These are phyloP conservation scores for Penicillium sp. DNA, from an alignment of 2,329 filamentous ascomycete genomes.

Conservation along the genomic window DNA sequence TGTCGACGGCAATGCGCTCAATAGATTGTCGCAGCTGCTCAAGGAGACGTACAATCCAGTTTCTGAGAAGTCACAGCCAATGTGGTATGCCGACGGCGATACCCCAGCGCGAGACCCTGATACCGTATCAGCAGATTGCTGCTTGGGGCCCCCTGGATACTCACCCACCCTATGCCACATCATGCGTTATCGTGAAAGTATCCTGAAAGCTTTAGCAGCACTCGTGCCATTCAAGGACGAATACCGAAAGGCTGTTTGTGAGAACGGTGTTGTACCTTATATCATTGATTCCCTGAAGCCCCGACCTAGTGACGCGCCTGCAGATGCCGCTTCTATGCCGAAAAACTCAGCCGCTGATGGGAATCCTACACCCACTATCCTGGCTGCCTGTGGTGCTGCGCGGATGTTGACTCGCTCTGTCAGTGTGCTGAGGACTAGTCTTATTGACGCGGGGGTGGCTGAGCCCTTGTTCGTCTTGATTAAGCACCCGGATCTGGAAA, in stretches of 20 bases:
- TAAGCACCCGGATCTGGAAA: constrained; percentile 65
- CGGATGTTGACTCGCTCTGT: constrained; percentile 80
- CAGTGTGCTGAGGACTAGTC: constrained; percentile 71
- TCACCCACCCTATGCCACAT: constrained; percentile 60
- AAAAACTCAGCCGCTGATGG: constrained; percentile 53
- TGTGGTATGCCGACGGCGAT: constrained; percentile 48
- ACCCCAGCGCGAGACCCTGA: constrained; percentile 17
- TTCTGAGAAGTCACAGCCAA: constrained; percentile 42
- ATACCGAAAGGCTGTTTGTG: constrained; percentile 74
- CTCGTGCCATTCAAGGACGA: constrained; percentile 75
- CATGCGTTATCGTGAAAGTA: constrained; percentile 68
- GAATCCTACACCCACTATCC: constrained; percentile 71
- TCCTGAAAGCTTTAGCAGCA: constrained; percentile 73
- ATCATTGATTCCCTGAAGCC: constrained; percentile 76
- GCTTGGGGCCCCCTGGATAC: constrained; percentile 57
- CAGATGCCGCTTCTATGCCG: constrained; percentile 22
- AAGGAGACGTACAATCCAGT: constrained; percentile 61
- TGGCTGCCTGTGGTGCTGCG: constrained; percentile 78
- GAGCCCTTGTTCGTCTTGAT: constrained; percentile 71
- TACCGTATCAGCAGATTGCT: constrained; percentile 33
- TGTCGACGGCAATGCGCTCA: constrained; percentile 61
- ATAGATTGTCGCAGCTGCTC: constrained; percentile 56
- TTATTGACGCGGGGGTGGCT: constrained; percentile 80
- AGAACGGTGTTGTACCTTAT: constrained; percentile 71
- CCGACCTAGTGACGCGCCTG: constrained; percentile 33